phyloP scores from a whole-genome alignment of 2,329 filamentous ascomycete species.

The Drechslerella stenobrocha region DNA sequence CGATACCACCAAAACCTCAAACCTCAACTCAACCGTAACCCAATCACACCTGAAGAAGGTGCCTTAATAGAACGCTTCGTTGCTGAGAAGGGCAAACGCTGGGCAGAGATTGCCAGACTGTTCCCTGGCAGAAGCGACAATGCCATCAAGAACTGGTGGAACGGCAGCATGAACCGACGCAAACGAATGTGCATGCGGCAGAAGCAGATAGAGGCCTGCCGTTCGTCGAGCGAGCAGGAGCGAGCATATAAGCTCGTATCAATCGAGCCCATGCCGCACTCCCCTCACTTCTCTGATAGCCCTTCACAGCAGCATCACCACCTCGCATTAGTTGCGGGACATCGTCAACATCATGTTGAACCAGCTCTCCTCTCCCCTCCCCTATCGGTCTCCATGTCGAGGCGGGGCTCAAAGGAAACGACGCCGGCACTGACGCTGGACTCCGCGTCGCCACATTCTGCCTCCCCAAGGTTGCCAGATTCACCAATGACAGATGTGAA shows the following conservation, averaged over 20 bases:
- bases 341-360: constrained; percentile 55
- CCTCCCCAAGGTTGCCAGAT: constrained; percentile 60
- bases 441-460: constrained; percentile 65
- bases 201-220: constrained; percentile 49
- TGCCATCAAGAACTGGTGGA: constrained; percentile 98
- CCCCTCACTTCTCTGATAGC: constrained; percentile 52
- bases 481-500: constrained; percentile 53
- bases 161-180: constrained; percentile 84
- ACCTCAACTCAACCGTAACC: constrained; percentile 71
- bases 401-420: constrained; percentile 62
- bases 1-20: constrained; percentile 93
- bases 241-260: constrained; percentile 49
- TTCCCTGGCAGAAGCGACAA: constrained; percentile 88
- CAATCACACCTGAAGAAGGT: constrained; percentile 72
- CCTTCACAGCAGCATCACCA: constrained; percentile 52
- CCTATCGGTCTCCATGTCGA: constrained; percentile 66
- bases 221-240: constrained; percentile 49
- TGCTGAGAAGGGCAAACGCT: constrained; percentile 76
- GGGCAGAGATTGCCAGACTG: constrained; percentile 86
- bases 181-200: constrained; percentile 58
- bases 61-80: constrained; percentile 76
- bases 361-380: constrained; percentile 65
- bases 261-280: constrained; percentile 50
- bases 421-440: constrained; percentile 74
- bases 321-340: constrained; percentile 48